These are phyloP conservation scores for Helianthus tuberosus DNA, from an alignment of 129 eudicot genomes.

Conservation along the genomic window DNA sequence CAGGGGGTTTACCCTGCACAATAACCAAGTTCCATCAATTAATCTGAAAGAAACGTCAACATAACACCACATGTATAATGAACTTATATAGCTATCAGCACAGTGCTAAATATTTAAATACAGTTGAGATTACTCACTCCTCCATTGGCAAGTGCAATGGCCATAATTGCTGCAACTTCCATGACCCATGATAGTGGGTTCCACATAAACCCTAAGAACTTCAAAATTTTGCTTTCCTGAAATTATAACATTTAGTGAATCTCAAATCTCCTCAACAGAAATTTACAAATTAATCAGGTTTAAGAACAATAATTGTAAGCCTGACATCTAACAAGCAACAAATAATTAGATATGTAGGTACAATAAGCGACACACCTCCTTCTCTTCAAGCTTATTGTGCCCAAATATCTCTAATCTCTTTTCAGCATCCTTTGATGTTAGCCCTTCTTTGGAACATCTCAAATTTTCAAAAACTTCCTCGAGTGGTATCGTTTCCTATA, in stretches of 20 bases:
- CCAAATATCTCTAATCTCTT: slow-evolving; percentile 73
- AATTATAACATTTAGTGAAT: slow-evolving; percentile 5
- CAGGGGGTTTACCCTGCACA: slow-evolving; percentile 79
- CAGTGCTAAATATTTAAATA: slow-evolving; percentile 18
- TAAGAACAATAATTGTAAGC: slow-evolving; percentile 8
- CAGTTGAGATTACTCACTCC: slow-evolving; percentile 56
- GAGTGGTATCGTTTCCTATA: slow-evolving; percentile 65
- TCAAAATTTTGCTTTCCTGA: slow-evolving; percentile 78
- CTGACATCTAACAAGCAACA: neutral
- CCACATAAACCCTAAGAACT: slow-evolving; percentile 90
- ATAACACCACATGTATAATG: neutral
- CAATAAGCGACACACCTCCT: slow-evolving; percentile 39
- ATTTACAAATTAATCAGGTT: neutral
- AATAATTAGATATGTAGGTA: neutral
- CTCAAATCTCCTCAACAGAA: slow-evolving; percentile 19
- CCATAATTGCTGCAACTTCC: slow-evolving; percentile 93
- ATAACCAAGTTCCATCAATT: slow-evolving; percentile 12
- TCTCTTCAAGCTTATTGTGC: slow-evolving; percentile 80
- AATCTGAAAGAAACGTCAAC: slow-evolving; percentile 7
- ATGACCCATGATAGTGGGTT: slow-evolving; percentile 93
- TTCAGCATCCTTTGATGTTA: slow-evolving; percentile 55
- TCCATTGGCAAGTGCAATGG: slow-evolving; percentile 92
- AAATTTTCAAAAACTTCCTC: slow-evolving; percentile 75
- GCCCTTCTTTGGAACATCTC: slow-evolving; percentile 62
- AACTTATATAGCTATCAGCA: slow-evolving; percentile 14